Evolutionary conservation across 106 monocot species (phyloP).

Genomic region (Dendrobium officinale): DNA sequence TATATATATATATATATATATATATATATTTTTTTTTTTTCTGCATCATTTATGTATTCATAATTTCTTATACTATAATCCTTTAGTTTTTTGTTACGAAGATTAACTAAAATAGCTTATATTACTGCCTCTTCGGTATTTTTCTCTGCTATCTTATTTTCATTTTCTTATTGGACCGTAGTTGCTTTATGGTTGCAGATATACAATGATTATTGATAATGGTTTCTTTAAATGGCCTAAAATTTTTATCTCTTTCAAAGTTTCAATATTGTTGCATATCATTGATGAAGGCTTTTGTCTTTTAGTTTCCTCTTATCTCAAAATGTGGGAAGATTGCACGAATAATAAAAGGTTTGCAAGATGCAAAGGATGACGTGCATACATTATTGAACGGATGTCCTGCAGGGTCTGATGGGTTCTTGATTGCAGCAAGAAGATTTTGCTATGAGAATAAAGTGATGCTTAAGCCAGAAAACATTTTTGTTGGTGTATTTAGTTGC

Average conservation of each 20-base stretch:
- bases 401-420: conserved; percentile 42
- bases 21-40: background rate
- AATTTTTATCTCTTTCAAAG: background rate
- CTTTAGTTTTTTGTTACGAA: background rate
- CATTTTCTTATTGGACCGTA: background rate
- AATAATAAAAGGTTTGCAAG: conserved; percentile 12
- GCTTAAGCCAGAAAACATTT: conserved; percentile 28
- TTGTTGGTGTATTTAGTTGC: conserved; percentile 26
- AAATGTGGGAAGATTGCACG: conserved; percentile 35
- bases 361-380: background rate
- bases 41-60: background rate
- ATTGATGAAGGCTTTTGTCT: background rate
- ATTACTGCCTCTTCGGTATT: background rate
- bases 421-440: conserved; percentile 34
- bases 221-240: background rate
- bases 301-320: conserved; percentile 48
- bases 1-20: no score
- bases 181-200: background rate
- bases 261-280: background rate
- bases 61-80: background rate
- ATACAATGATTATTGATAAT: no score
- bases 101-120: background rate
- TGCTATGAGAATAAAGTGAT: conserved; percentile 41
- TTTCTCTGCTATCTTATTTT: background rate
- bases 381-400: conserved; percentile 26